Percentiles rank a stretch among this genome's conserved stretches.
These are phyloP conservation scores for Periglandula ipomoeae DNA, from an alignment of 2,329 filamentous ascomycete species.

Conservation along the genomic window DNA sequence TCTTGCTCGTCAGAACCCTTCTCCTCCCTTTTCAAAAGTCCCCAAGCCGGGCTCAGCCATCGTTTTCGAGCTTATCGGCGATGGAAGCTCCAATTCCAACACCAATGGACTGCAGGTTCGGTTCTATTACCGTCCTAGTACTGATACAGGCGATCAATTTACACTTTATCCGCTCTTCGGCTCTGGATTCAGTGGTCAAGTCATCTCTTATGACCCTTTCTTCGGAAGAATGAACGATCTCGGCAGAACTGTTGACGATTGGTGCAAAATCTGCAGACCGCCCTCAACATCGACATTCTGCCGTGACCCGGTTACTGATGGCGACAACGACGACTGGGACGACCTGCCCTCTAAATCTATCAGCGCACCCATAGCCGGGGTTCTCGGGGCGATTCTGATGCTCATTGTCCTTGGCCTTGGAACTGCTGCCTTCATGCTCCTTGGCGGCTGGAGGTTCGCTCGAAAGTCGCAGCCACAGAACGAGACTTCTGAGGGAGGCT, in stretches of 20 bases:
- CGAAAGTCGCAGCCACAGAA: slow-evolving; percentile 9
- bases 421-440: slow-evolving; percentile 20
- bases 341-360: slow-evolving; percentile 10
- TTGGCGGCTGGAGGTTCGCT: slow-evolving; percentile 25
- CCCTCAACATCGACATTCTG: slow-evolving; percentile 30
- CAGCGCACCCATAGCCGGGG: slow-evolving; percentile 32
- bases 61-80: slow-evolving; percentile 55
- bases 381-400: slow-evolving; percentile 35
- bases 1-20: slow-evolving; percentile 40
- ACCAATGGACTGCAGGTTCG: slow-evolving; percentile 38
- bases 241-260: slow-evolving; percentile 24
- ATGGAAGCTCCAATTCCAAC: slow-evolving; percentile 11
- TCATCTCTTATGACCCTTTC: slow-evolving; percentile 32
- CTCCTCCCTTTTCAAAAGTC: slow-evolving; percentile 28
- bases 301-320: neutral
- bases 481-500: slow-evolving; percentile 23
- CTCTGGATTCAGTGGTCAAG: slow-evolving; percentile 20
- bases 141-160: slow-evolving; percentile 26
- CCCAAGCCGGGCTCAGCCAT: slow-evolving; percentile 67
- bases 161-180: slow-evolving; percentile 31
- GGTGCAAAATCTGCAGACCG: slow-evolving; percentile 35
- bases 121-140: slow-evolving; percentile 46
- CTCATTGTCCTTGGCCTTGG: slow-evolving; percentile 26
- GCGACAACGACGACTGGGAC: neutral
- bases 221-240: slow-evolving; percentile 25